Evolutionary conservation across 2,329 filamentous ascomycete species (phyloP).

Genomic region (Nigrospora oryzae): DNA sequence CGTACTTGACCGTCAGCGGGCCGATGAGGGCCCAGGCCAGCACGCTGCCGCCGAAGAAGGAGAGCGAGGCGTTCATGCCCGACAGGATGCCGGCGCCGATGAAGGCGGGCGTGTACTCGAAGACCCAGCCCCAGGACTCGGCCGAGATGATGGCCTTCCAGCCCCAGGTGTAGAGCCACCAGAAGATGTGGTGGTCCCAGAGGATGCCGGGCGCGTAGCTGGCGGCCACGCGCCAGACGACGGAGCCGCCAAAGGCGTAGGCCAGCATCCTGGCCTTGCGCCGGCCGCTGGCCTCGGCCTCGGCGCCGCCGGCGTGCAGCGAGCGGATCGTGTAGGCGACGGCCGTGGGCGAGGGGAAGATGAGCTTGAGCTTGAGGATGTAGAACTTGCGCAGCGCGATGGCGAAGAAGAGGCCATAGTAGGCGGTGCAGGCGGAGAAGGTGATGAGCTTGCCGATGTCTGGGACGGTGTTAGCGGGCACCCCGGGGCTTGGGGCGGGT

Average conservation of each 20-base stretch:
- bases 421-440: conserved; percentile 40
- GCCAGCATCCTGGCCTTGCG: conserved; percentile 45
- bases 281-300: conserved; percentile 35
- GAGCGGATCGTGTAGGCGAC: conserved; percentile 50
- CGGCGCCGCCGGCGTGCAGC: conserved; percentile 46
- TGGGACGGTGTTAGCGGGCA: not conserved
- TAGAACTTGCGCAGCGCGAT: conserved; percentile 47
- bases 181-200: conserved; percentile 47
- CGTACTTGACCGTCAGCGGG: conserved; percentile 45
- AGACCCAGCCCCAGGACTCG: conserved; percentile 51
- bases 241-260: conserved; percentile 35
- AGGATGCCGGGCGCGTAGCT: conserved; percentile 51
- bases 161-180: conserved; percentile 46
- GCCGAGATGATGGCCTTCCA: conserved; percentile 33
- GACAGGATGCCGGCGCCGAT: conserved; percentile 50
- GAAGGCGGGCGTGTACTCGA: conserved; percentile 50
- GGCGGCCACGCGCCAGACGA: conserved; percentile 43
- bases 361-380: conserved; percentile 46
- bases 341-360: conserved; percentile 50
- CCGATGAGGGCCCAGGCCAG: conserved; percentile 50
- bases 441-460: conserved; percentile 42
- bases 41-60: conserved; percentile 46
- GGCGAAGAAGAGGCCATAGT: conserved; percentile 45
- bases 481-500: no score
- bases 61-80: conserved; percentile 48